Percentiles rank a stretch among this genome's conserved stretches.
Conservation (phyloP, 805 yeast species). For the Candida quercuum region DNA sequence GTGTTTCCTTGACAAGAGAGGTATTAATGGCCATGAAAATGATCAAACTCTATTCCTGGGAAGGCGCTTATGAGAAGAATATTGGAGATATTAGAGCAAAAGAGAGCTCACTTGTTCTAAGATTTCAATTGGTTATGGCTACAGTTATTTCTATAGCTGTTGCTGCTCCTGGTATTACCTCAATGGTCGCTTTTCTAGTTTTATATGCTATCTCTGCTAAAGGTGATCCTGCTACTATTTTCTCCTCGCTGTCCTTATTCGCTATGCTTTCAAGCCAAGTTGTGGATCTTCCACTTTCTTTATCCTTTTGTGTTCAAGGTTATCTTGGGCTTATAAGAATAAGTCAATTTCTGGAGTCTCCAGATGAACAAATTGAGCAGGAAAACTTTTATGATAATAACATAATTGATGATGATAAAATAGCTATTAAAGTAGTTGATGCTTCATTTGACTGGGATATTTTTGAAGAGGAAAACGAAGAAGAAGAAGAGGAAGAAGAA, state of each 20-base stretch:
- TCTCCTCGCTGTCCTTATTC: slow-evolving; percentile 62
- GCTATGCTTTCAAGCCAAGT: slow-evolving; percentile 52
- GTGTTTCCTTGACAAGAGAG: slow-evolving; percentile 54
- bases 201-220: slow-evolving; percentile 30
- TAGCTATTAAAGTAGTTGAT: slow-evolving; percentile 43
- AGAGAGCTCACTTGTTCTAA: slow-evolving; percentile 50
- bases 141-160: slow-evolving; percentile 38
- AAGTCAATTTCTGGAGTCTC: slow-evolving; percentile 42
- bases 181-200: slow-evolving; percentile 41
- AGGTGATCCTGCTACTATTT: slow-evolving; percentile 49
- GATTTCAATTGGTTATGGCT: slow-evolving; percentile 53
- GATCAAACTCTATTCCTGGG: slow-evolving; percentile 82
- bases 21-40: slow-evolving; percentile 51
- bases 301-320: slow-evolving; percentile 59
- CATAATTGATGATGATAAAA: slow-evolving; percentile 5
- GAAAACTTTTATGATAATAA: slow-evolving; percentile 29
- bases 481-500: not conserved
- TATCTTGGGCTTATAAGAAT: slow-evolving; percentile 52
- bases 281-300: slow-evolving; percentile 57
- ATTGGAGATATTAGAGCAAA: slow-evolving; percentile 43
- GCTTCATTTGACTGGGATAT: slow-evolving; percentile 64
- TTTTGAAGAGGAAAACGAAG: slow-evolving; percentile 26
- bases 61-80: slow-evolving; percentile 52
- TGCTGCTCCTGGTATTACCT: slow-evolving; percentile 39
- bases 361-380: slow-evolving; percentile 5